phyloP scores from a whole-genome alignment of 1,139 yeast genomes.

The Pneumocystis wakefieldiae region DNA sequence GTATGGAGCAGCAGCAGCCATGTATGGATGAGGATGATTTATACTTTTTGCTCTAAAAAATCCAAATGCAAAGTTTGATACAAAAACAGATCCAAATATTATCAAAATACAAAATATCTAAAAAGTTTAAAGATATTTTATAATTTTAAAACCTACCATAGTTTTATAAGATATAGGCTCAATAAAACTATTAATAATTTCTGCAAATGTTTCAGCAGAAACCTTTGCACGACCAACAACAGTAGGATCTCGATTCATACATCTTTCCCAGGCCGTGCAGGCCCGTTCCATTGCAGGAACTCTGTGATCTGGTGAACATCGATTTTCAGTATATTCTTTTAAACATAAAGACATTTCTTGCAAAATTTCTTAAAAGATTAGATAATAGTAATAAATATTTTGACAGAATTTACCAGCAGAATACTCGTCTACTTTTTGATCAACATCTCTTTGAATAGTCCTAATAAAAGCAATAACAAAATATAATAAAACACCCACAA shows the following conservation, averaged over 20 bases:
- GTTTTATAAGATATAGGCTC: slow-evolving; percentile 67
- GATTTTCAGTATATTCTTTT: slow-evolving; percentile 53
- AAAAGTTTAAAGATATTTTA: background rate
- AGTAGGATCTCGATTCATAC: slow-evolving; percentile 78
- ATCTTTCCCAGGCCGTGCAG: slow-evolving; percentile 63
- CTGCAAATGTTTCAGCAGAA: slow-evolving; percentile 72
- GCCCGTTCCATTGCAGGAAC: slow-evolving; percentile 61
- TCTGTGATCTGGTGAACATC: slow-evolving; percentile 40
- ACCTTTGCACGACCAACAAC: slow-evolving; percentile 62
- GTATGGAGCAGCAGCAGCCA: background rate
- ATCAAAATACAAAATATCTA: slow-evolving; percentile 15
- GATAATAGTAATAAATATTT: background rate
- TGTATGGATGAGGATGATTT: slow-evolving; percentile 3
- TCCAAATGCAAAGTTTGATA: slow-evolving; percentile 16
- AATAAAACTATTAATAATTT: slow-evolving; percentile 61
- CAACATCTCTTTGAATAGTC: slow-evolving; percentile 57
- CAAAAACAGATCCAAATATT: slow-evolving; percentile 17
- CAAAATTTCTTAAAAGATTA: slow-evolving; percentile 32
- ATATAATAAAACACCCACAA: slow-evolving; percentile 42
- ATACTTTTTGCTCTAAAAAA: slow-evolving; percentile 9
- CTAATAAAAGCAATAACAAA: slow-evolving; percentile 40
- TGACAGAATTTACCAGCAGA: slow-evolving; percentile 12
- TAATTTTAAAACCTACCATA: slow-evolving; percentile 21
- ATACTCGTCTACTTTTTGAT: slow-evolving; percentile 49
- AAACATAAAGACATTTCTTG: slow-evolving; percentile 60